Evolutionary conservation across 1,139 yeast species (phyloP).

Genomic region (Hansenula anomala): DNA sequence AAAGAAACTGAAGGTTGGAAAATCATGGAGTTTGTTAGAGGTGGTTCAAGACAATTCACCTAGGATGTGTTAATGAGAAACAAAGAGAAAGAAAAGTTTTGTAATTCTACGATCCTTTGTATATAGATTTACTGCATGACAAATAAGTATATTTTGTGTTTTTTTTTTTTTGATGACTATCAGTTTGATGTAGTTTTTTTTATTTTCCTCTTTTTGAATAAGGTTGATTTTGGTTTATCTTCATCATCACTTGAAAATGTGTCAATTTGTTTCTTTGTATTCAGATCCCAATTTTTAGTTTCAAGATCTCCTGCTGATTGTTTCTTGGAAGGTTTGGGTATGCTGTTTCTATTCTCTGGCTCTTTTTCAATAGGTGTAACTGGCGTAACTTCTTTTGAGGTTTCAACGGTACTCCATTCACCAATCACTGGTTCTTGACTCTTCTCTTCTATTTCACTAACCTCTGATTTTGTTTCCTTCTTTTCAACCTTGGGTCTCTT

Average conservation of each 20-base stretch:
- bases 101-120: neutral
- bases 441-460: neutral
- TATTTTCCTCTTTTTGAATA: conserved; percentile 18
- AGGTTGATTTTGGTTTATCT: conserved; percentile 1
- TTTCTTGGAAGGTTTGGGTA: conserved; percentile 1
- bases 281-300: conserved; percentile 13
- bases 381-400: neutral
- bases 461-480: conserved; percentile 2
- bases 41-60: conserved; percentile 78
- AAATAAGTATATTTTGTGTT: neutral
- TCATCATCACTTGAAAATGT: conserved; percentile 11
- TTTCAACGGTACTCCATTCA: conserved; percentile 2
- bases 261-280: conserved; percentile 5
- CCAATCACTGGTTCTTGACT: conserved; percentile 1
- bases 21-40: conserved; percentile 90
- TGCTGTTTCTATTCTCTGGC: neutral
- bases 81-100: too few species aligned
- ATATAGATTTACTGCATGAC: neutral
- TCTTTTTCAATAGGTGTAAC: neutral
- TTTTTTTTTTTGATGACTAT: too few species aligned
- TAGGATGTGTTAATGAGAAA: too few species aligned
- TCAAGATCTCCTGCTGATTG: conserved; percentile 10
- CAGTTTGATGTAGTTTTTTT: conserved; percentile 1
- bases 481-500: too few species aligned
- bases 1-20: conserved; percentile 97